Base-by-base conservation (phyloP, 2,329 filamentous ascomycete species). In the Neopestalotiopsis sp. region DNA sequence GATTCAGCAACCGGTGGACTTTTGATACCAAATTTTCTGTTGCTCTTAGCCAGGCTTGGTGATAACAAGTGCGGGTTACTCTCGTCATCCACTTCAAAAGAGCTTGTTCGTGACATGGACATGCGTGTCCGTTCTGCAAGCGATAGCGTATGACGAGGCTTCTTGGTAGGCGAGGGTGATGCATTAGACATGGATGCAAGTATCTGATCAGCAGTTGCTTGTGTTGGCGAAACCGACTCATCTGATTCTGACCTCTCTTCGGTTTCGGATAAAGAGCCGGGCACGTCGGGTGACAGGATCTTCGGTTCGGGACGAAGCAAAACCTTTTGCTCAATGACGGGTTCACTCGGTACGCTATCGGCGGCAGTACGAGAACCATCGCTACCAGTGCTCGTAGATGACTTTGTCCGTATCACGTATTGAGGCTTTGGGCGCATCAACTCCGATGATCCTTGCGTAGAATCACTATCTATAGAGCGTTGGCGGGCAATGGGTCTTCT, bases 51-150 rank as follows among this genome's bases (percentile, higher is more conserved):
- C 10, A 65, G 38, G 3, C 65, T 49, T 2, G 68, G 62, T 5
- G 68, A 68, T 28, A 68, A 66, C 4, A 68, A 14, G n/a, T 57
- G 40, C 17, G 67, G 69, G 58, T 76, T 74, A 4, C 67, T 68
- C 40, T 76, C 75, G 9, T 81, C 76, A 20, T 84, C 80, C 6
- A 76, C 73, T 4, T 81, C 78, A 6, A 70, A 79, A 7, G 73
- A 79, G 65, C 14, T 73, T 61, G 67, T 76, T 3, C 90, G 85
- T 0, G 91, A 89, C 90, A 97, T 95, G 20, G 93, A 94, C 67
- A 94, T 86, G 20, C 92, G 89, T 0, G 95, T 97, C 62, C 94
- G 91, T 76, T 97, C 94, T 4, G 91, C 87, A 0, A 96, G 86
- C 0, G 91, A 90, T 9, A 91, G 80, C 0, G 85, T 86, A 65